Evolutionary conservation across 1,139 yeast genomes (phyloP), one percentile per base, ranked within the genome.

Genomic region (Pichiaceae sp.): DNA sequence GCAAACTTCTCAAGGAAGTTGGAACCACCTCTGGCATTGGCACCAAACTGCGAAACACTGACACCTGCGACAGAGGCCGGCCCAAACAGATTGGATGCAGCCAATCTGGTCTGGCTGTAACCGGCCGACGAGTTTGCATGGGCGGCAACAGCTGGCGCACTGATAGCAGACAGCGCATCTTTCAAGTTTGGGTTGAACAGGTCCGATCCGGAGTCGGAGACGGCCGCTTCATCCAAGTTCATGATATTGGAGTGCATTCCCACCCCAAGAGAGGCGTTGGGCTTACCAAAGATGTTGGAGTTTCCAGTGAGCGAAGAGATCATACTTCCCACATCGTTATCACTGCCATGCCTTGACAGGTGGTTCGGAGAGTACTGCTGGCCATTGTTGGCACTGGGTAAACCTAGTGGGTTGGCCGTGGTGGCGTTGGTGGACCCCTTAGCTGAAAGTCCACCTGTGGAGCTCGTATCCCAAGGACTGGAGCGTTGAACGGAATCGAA

Each of bases 1-100:
- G 84, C 66, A 53, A 83, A 82, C 56, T 81, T 78, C 45, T 76
- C 81, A 40, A 78, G 59, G 49, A 78, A 78, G n/a, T 30, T 36
- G 4, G 60, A 47, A 1, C 49, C 46, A n/a, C 49, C 32, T 5
- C 16, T 6, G 15, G 35, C 33, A 3, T 48, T 32, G 16, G 34
- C 29, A 31, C 42, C 45, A 32, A 48, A 44, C 27, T 38, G 42
- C 6, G 50, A 41, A 7, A 49, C 55, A 29, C 47, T 36, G n/a
- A 48, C 47, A 4, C 80, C 84, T 39, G 75, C 68, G 35, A 77
- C 72, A 4, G 81, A 73, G 14, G 81, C 81, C 5, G 83, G 66
- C 2, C 78, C 79, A 48, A 75, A 71, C 32, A 59, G 34, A 38
- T 58, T 60, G 3, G 57, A 34, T 9, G 33, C 14, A 30, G 56